A percentile compares a stretch with the other conserved stretches of the same genome.
Evolutionary conservation across 495 filamentous ascomycete species (phyloP).

Genomic region (Podospora tetraspora): DNA sequence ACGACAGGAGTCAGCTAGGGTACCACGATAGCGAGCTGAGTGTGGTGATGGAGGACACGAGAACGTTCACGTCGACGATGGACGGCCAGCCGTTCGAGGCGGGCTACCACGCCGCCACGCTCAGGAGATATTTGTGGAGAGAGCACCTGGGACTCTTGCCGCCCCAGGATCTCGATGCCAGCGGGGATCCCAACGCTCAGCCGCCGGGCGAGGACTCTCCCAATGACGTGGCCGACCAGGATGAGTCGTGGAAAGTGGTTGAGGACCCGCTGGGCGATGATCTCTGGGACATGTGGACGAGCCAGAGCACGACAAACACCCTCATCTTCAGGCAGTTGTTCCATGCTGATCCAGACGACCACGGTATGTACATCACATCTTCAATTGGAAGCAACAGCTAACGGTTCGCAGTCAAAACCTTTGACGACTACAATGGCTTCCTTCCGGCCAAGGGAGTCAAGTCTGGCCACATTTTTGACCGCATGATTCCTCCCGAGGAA

Average conservation of each 20-base stretch:
- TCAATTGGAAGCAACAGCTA: background rate
- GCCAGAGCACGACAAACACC: conserved; percentile 71
- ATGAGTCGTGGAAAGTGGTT: conserved; percentile 68
- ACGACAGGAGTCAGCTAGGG: conserved; percentile 87
- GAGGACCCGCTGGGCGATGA: conserved; percentile 73
- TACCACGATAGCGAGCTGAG: conserved; percentile 88
- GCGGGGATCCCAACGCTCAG: conserved; percentile 70
- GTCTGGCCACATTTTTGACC: conserved; percentile 79
- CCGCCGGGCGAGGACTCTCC: conserved; percentile 65
- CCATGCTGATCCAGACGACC: conserved; percentile 86
- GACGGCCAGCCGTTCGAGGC: conserved; percentile 70
- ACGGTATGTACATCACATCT: conserved; percentile 43
- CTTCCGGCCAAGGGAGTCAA: conserved; percentile 63
- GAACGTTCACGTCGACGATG: conserved; percentile 69
- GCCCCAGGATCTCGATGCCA: conserved; percentile 65
- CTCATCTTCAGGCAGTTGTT: conserved; percentile 82
- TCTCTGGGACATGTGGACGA: conserved; percentile 82
- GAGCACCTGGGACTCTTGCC: conserved; percentile 85
- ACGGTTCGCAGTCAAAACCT: conserved; percentile 59
- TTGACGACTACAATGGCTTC: conserved; percentile 81
- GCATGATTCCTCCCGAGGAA: conserved; percentile 61
- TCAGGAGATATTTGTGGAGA: conserved; percentile 83
- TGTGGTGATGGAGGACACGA: conserved; percentile 84
- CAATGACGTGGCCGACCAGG: conserved; percentile 60
- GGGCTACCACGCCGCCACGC: conserved; percentile 68